Evolutionary conservation across 2,329 filamentous ascomycete genomes (phyloP), one percentile per base, ranked within the genome.

Genomic region (Pyricularia pennisetigena): DNA sequence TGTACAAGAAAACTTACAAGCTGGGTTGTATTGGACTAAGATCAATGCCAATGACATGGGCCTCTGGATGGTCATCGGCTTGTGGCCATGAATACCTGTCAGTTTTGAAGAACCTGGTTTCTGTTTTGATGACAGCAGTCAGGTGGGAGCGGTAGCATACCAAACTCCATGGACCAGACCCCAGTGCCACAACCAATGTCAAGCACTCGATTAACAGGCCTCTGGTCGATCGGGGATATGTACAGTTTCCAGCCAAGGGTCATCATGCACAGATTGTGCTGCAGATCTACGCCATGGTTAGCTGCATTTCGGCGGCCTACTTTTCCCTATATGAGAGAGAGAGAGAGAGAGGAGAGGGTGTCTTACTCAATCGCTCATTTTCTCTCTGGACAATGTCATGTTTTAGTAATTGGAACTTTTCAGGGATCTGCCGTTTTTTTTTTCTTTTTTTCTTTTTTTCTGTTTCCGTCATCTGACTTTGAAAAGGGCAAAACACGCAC

Each of bases 1-100:
- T 9, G 41, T n/a, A 20, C 6, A 20, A 29, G 35, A 12, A 6
- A 32, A 59, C 64, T 23, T 16, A 63, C 64, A 72, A 73, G 3
- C 62, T 65, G 2, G 72, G 72, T 69, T 71, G 71, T 59, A 71
- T 72, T 1, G 72, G 70, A 57, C 71, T 72, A n/a, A 72, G 67
- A 67, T 73, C 72, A 67, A 70, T 70, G 20, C 72, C 72, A 16
- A 72, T 62, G 24, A 64, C 65, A 12, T 67, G 26, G 9, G 65
- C 57, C 54, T 66, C 65, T 35, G 68, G 65, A 35, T 68, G 64
- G n/a, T 68, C 68, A 23, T 68, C 68, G n/a, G 68, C 68, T 68
- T 26, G 23, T 23, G 64, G 12, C n/a, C 16, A 26, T 12, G 4
- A 62, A 62, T 12, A 23, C n/a, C 2, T 30, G 16, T 35, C 9